Evolutionary conservation across 208 protist species (phyloP).

Genomic region (Crithidia sp.): DNA sequence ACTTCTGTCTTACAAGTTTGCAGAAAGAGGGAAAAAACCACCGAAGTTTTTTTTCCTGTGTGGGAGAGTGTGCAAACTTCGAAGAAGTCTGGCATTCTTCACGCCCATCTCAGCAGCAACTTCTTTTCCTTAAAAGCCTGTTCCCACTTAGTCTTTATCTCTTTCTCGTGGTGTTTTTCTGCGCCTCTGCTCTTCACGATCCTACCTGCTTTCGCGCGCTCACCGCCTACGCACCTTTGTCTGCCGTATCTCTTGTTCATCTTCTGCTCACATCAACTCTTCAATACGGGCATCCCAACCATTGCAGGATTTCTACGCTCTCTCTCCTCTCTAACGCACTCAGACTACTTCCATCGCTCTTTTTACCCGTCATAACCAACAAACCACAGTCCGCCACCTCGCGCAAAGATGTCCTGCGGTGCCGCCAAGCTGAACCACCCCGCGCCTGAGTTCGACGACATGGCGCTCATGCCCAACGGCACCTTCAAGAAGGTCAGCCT

Average conservation of each 20-base stretch:
- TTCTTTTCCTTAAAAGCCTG: no score
- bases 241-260: neutral
- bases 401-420: slow-evolving; percentile 15
- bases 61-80: no score
- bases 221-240: neutral
- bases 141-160: no score
- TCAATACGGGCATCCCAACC: no score
- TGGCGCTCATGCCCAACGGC: slow-evolving; percentile 93
- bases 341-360: neutral
- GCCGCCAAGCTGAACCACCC: slow-evolving; percentile 73
- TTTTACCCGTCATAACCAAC: neutral
- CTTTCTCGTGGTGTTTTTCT: no score
- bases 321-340: neutral
- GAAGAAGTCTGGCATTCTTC: no score
- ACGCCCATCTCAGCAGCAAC: no score
- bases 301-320: neutral
- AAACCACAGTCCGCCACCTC: neutral
- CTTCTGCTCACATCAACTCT: neutral
- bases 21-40: no score
- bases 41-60: no score
- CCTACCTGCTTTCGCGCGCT: no score
- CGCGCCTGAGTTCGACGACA: slow-evolving; percentile 90
- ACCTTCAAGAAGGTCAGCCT: slow-evolving; percentile 94
- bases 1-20: no score
- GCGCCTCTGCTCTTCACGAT: no score